Evolutionary conservation across 2,329 filamentous ascomycete genomes (phyloP).

Genomic region (Macroventuria anomochaeta): DNA sequence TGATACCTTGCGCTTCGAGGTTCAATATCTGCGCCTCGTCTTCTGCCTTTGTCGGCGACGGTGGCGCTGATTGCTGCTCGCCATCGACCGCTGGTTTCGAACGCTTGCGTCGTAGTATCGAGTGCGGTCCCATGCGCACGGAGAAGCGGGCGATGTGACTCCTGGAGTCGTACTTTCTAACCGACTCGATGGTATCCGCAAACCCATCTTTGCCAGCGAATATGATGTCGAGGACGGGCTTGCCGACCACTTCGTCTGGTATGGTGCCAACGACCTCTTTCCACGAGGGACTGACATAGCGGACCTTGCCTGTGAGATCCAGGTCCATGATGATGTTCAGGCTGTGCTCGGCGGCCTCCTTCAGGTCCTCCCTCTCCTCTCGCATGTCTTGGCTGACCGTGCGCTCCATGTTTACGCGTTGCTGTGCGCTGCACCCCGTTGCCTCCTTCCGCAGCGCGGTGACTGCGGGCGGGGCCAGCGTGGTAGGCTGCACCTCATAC

Average conservation of each 20-base stretch:
- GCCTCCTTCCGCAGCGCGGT: conserved; percentile 53
- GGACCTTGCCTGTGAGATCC: conserved; percentile 85
- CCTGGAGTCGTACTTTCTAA: conserved; percentile 85
- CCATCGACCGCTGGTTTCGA: conserved; percentile 33
- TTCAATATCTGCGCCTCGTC: conserved; percentile 66
- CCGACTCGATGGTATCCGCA: conserved; percentile 80
- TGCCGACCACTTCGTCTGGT: conserved; percentile 74
- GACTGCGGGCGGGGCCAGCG: conserved; percentile 54
- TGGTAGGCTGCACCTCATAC: conserved; percentile 39
- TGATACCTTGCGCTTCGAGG: conserved; percentile 95
- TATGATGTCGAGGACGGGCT: conserved; percentile 79
- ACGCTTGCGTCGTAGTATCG: conserved; percentile 42
- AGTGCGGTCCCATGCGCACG: conserved; percentile 46
- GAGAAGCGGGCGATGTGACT: conserved; percentile 73
- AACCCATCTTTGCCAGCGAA: conserved; percentile 82
- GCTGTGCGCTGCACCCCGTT: conserved; percentile 25
- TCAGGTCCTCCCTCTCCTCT: conserved; percentile 90
- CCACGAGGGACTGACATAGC: conserved; percentile 98
- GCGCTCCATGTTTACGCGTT: conserved; percentile 59
- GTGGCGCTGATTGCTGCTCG: conserved; percentile 37
- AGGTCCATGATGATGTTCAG: conserved; percentile 96
- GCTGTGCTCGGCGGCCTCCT: conserved; percentile 94
- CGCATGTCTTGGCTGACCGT: conserved; percentile 87
- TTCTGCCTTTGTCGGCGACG: conserved; percentile 38
- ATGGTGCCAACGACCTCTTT: conserved; percentile 85